These are phyloP conservation scores for Pichia sp. DNA, from an alignment of 1,139 yeast species.

Conservation along the genomic window DNA sequence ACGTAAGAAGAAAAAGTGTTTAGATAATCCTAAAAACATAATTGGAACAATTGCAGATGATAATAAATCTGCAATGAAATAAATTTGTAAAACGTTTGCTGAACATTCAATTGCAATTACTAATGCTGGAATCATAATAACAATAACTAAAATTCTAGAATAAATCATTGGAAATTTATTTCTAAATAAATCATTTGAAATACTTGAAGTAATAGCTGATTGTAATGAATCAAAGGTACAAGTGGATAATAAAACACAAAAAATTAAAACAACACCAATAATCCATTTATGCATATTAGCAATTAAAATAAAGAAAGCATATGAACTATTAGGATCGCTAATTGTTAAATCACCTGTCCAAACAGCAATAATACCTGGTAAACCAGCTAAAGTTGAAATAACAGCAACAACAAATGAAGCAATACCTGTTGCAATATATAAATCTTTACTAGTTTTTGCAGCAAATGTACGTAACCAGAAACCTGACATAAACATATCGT, in stretches of 20 bases:
- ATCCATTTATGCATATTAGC: constrained; percentile 83
- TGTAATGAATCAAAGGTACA: constrained; percentile 88
- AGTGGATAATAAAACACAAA: constrained; percentile 67
- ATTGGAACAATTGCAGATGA: constrained; percentile 84
- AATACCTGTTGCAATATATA: constrained; percentile 66
- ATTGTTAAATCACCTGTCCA: constrained; percentile 74
- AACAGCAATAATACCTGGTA: constrained; percentile 81
- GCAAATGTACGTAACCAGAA: constrained; percentile 96
- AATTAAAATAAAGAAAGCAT: constrained; percentile 66
- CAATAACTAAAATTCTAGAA: constrained; percentile 64
- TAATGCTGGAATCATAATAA: constrained; percentile 77
- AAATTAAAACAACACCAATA: constrained; percentile 73
- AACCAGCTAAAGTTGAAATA: constrained; percentile 67
- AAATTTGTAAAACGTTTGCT: constrained; percentile 76
- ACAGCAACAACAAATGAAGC: constrained; percentile 64
- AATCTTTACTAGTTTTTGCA: constrained; percentile 67
- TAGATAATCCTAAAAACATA: constrained; percentile 72
- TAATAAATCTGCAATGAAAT: constrained; percentile 83
- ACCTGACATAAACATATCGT: constrained; percentile 85
- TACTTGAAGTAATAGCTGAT: constrained; percentile 81
- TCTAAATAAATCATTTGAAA: constrained; percentile 84
- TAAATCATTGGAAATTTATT: constrained; percentile 64
- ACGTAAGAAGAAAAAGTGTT: constrained; percentile 59
- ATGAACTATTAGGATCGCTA: constrained; percentile 53
- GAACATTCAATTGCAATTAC: constrained; percentile 80